A percentile compares a stretch with the other conserved stretches of the same genome.
Conservation (phyloP, 225 moss, liverwort and hornwort genomes). For the Rhytidiadelphus loreus region DNA sequence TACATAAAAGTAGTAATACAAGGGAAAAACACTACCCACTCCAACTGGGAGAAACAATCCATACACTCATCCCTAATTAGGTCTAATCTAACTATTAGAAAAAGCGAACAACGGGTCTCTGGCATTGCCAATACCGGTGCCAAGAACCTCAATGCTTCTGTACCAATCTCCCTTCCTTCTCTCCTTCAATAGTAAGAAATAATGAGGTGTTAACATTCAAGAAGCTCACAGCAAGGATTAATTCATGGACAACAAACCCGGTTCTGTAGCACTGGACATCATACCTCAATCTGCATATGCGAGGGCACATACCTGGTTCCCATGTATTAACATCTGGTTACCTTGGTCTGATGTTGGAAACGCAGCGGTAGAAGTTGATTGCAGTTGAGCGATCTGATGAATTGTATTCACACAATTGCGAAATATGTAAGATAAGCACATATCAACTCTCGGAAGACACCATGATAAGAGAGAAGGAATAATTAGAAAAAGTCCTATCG, state of each 20-base stretch:
- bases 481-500: background rate
- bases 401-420: background rate
- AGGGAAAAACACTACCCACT: background rate
- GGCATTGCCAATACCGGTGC: background rate
- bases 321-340: background rate
- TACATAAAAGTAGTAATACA: background rate
- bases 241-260: background rate
- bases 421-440: background rate
- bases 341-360: background rate
- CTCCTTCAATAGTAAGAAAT: background rate
- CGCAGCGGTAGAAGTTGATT: background rate
- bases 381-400: background rate
- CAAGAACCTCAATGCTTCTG: background rate
- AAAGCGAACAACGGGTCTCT: background rate
- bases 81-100: background rate
- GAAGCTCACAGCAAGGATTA: background rate
- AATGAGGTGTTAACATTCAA: background rate
- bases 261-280: background rate
- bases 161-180: background rate
- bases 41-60: background rate
- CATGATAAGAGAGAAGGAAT: background rate
- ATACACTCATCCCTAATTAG: background rate
- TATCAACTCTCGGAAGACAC: background rate
- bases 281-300: background rate
- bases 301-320: slow-evolving; percentile 20